Evolutionary conservation across 2,329 filamentous ascomycete species (phyloP).

Genomic region (Claviceps humidiphila): DNA sequence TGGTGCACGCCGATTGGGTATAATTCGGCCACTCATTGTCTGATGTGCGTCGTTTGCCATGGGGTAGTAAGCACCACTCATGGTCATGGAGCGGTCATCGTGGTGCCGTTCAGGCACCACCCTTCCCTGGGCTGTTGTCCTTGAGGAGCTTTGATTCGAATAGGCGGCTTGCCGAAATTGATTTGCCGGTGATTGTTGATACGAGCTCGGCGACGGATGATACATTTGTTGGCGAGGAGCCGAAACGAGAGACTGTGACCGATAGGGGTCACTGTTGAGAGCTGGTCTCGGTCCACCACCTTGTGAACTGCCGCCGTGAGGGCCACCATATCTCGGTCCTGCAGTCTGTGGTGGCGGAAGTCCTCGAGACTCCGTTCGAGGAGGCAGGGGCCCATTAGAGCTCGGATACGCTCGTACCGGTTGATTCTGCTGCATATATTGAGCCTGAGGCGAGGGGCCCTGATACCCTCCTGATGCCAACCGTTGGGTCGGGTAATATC

Average conservation of each 20-base stretch:
- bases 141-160: slow-evolving; percentile 49
- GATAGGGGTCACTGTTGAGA: slow-evolving; percentile 71
- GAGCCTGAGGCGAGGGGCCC: slow-evolving; percentile 27
- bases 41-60: slow-evolving; percentile 70
- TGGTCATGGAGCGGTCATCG: slow-evolving; percentile 89
- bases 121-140: slow-evolving; percentile 82
- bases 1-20: slow-evolving; percentile 54
- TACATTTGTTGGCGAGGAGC: slow-evolving; percentile 62
- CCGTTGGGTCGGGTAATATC: slow-evolving; percentile 41
- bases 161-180: slow-evolving; percentile 67
- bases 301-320: slow-evolving; percentile 49
- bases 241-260: slow-evolving; percentile 85
- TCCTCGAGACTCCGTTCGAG: slow-evolving; percentile 52
- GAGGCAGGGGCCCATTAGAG: slow-evolving; percentile 35
- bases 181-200: slow-evolving; percentile 54
- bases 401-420: slow-evolving; percentile 32
- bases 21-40: slow-evolving; percentile 84
- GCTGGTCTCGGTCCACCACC: slow-evolving; percentile 52
- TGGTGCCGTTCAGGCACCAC: slow-evolving; percentile 83
- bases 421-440: slow-evolving; percentile 33
- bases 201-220: slow-evolving; percentile 46
- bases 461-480: slow-evolving; percentile 35
- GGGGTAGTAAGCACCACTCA: slow-evolving; percentile 61
- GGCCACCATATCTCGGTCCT: slow-evolving; percentile 28
- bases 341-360: slow-evolving; percentile 30